Evolutionary conservation across 257 asterid genomes (phyloP), one percentile per base, ranked within the genome.

Genomic region (Cinchona pubescens): DNA sequence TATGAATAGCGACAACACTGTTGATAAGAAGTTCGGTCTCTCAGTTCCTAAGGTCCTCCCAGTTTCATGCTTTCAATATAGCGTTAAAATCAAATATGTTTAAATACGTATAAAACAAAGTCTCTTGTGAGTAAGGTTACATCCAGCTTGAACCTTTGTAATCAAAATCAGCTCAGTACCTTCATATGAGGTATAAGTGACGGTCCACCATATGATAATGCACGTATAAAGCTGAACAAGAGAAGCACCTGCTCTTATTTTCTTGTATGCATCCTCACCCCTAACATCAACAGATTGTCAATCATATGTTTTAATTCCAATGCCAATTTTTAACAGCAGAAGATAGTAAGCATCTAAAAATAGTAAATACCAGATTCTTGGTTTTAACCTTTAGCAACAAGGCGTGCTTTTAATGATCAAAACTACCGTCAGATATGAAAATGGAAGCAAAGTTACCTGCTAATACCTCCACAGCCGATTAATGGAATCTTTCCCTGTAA

Each of bases 121-220:
- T 8, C 12, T 18, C 51, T 32, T 30, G 10, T 25, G 65, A 4
- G 38, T 25, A 48, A 14, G 7, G 29, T 30, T 18, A 25, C 40
- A 46, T 11, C 42, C 27, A 34, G 1, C 27, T 56, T 56, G 12
- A 30, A 69, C 32, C 35, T 53, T 32, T 71, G 51, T 12, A 8
- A 68, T 35, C 62, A 19, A 9, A 53, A 49, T 19, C 23, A 69
- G n/a, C 68, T 67, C 51, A 53, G 63, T 87, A 92, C 98, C 99
- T 95, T 95, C 9, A 95, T 88, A 80, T 77, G 75, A 72, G 99
- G 99, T 75, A 95, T 90, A 76, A 95, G 96, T 37, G 99, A 97
- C 38, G 97, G 99, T 2, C 99, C 99, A 1, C 99, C 97, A 46
- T 92, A 94, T 11, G 98, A 98, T 83, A 95, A 90, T 76, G 96